Evolutionary conservation across 2,329 filamentous ascomycete genomes (phyloP).

Genomic region (Fusarium sp.): DNA sequence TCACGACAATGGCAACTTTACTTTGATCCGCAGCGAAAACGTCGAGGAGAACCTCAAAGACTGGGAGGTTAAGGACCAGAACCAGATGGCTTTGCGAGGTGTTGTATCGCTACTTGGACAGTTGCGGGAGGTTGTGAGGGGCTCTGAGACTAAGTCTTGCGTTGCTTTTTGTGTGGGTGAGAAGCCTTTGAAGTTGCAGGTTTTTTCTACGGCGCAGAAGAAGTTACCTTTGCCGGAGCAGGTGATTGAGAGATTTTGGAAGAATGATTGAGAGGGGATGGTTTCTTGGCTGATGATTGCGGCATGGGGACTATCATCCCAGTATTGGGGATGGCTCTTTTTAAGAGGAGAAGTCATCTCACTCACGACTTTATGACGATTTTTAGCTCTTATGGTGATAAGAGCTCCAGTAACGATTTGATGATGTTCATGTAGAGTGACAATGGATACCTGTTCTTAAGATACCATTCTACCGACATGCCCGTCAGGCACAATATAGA

Average conservation of each 20-base stretch:
- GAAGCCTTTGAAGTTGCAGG: background rate
- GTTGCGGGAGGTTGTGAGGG: constrained; percentile 1
- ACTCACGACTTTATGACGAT: background rate
- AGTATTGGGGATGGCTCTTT: background rate
- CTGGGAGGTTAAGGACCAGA: constrained; percentile 13
- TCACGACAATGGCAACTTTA: constrained; percentile 32
- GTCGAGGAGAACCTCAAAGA: background rate
- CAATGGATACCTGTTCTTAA: background rate
- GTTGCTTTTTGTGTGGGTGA: background rate
- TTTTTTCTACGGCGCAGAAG: background rate
- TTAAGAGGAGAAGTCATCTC: background rate
- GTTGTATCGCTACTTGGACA: constrained; percentile 3
- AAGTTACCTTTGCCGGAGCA: background rate
- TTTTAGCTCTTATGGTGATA: no score
- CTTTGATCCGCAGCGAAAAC: constrained; percentile 9
- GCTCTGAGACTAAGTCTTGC: background rate
- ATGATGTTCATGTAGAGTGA: background rate
- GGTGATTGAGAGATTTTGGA: background rate
- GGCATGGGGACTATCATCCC: background rate
- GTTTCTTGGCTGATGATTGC: background rate
- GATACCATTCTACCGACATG: background rate
- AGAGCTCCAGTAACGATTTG: background rate
- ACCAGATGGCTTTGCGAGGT: constrained; percentile 13
- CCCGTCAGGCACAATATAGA: no score
- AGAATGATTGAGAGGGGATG: background rate